Conservation (phyloP, 1,139 yeast species). For the Starmera stellimalicola region DNA sequence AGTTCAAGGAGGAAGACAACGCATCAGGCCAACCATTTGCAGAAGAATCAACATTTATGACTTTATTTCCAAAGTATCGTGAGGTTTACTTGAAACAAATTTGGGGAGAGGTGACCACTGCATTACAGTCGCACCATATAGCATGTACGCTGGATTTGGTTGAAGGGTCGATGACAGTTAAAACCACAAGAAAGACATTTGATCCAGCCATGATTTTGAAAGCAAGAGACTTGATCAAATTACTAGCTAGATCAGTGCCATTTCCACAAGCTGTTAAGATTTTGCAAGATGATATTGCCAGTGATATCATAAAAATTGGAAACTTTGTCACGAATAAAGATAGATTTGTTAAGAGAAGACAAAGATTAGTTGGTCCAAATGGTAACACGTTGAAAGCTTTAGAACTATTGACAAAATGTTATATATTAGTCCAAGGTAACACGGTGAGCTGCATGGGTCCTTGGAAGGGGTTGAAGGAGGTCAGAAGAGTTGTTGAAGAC, state of each 20-base stretch:
- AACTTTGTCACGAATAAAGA: conserved; percentile 84
- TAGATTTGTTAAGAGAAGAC: conserved; percentile 90
- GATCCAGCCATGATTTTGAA: conserved; percentile 93
- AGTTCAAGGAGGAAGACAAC: conserved; percentile 85
- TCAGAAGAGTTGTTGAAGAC: conserved; percentile 91
- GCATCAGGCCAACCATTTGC: conserved; percentile 79
- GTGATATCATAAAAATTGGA: conserved; percentile 95
- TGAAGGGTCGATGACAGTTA: conserved; percentile 96
- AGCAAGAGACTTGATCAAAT: conserved; percentile 89
- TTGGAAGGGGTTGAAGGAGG: conserved; percentile 82
- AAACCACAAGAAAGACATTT: conserved; percentile 87
- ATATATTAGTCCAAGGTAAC: conserved; percentile 92
- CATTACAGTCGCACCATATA: conserved; percentile 63
- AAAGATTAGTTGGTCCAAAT: conserved; percentile 91
- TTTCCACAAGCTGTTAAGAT: conserved; percentile 93
- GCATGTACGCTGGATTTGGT: conserved; percentile 82
- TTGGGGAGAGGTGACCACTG: conserved; percentile 88
- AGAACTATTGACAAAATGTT: conserved; percentile 87
- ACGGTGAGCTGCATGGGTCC: conserved; percentile 98
- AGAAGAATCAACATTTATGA: conserved; percentile 92
- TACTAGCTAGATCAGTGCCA: conserved; percentile 93
- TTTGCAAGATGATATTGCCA: conserved; percentile 84
- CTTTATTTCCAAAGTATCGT: conserved; percentile 92
- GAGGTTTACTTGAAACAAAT: conserved; percentile 81
- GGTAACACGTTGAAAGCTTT: conserved; percentile 95